Evolutionary conservation across 495 filamentous ascomycete genomes (phyloP).

Genomic region (Talaromyces trachyspermus): DNA sequence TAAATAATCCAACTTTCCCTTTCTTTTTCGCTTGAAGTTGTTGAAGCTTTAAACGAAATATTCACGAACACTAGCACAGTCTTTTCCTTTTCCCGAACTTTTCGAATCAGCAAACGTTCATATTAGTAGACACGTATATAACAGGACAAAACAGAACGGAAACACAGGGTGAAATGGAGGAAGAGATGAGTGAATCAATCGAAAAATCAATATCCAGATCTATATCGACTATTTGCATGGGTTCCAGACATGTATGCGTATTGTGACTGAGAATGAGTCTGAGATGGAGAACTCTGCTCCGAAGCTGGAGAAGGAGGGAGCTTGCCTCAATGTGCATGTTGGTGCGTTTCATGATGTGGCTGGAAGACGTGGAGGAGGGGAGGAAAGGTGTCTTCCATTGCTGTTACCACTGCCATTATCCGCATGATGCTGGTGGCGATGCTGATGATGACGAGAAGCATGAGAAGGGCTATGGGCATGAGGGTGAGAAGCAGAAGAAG

Average conservation of each 20-base stretch:
- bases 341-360: too few species aligned
- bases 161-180: too few species aligned
- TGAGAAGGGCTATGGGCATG: slow-evolving; percentile 1
- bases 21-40: too few species aligned
- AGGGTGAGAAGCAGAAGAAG: neutral
- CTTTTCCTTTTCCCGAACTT: too few species aligned
- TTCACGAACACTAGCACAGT: too few species aligned
- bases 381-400: too few species aligned
- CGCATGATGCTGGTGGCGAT: neutral
- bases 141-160: neutral
- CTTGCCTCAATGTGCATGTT: neutral
- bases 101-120: too few species aligned
- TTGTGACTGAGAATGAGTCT: neutral
- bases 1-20: too few species aligned
- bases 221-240: slow-evolving; percentile 1
- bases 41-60: too few species aligned
- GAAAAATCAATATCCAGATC: neutral
- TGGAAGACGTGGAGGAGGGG: too few species aligned
- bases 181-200: neutral
- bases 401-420: neutral
- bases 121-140: too few species aligned
- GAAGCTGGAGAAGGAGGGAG: neutral
- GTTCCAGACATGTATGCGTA: neutral
- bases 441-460: neutral
- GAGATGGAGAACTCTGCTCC: neutral